These are phyloP conservation scores for Pisolithus tinctorius DNA, from an alignment of 768 basidiomycete genomes.

Conservation along the genomic window DNA sequence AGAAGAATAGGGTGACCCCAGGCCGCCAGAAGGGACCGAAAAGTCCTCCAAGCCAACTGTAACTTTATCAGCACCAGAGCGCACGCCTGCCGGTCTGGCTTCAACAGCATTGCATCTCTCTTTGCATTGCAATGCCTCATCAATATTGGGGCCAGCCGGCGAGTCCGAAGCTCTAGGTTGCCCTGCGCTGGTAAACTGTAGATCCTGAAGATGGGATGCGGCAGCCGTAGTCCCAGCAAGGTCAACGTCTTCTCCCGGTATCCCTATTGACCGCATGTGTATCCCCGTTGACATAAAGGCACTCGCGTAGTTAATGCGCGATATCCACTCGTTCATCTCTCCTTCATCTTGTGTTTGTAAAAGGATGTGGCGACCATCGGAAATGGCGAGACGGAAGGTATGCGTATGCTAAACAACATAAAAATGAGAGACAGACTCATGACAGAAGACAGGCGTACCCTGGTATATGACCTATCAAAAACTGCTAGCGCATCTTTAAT, in stretches of 20 bases:
- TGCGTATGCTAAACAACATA: slow-evolving; percentile 45
- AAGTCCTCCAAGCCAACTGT: neutral
- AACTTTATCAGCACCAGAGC: slow-evolving; percentile 27
- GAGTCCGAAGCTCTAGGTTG: slow-evolving; percentile 21
- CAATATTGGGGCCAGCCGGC: slow-evolving; percentile 47
- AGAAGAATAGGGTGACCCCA: slow-evolving; percentile 10
- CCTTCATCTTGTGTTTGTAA: slow-evolving; percentile 62
- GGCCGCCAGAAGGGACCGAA: neutral
- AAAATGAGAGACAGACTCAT: neutral
- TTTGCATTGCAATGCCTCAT: slow-evolving; percentile 63
- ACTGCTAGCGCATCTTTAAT: slow-evolving; percentile 76
- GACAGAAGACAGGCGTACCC: slow-evolving; percentile 41
- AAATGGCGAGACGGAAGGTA: slow-evolving; percentile 71
- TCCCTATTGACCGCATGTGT: slow-evolving; percentile 67
- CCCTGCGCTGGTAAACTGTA: slow-evolving; percentile 33
- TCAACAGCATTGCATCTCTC: slow-evolving; percentile 85
- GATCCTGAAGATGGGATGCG: slow-evolving; percentile 70
- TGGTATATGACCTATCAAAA: slow-evolving; percentile 68
- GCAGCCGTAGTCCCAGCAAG: slow-evolving; percentile 84
- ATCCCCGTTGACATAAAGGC: slow-evolving; percentile 83
- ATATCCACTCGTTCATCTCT: slow-evolving; percentile 88
- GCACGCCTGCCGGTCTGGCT: slow-evolving; percentile 64
- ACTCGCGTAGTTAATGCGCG: slow-evolving; percentile 89
- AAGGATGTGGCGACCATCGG: slow-evolving; percentile 75
- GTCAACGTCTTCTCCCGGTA: slow-evolving; percentile 65